Percentiles rank a stretch among this genome's conserved stretches.
phyloP scores from a whole-genome alignment of 2,329 filamentous ascomycete species.

The Zalaria obscura region DNA sequence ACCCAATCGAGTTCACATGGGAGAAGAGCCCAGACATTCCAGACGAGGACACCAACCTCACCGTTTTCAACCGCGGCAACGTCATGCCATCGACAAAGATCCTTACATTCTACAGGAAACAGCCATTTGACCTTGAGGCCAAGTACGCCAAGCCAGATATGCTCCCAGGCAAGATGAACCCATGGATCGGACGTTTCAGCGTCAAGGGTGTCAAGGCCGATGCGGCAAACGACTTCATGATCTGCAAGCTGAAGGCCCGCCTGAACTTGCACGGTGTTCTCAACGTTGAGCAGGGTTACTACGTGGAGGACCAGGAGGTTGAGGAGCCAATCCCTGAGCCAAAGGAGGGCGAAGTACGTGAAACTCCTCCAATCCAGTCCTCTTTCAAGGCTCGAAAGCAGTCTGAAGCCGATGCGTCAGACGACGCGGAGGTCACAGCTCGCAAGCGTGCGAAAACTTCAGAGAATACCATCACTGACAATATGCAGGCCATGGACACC shows the following conservation, averaged over 20 bases:
- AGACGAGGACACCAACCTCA: conserved; percentile 93
- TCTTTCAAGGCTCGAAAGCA: neutral
- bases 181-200: conserved; percentile 95
- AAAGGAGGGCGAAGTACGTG: conserved; percentile 60
- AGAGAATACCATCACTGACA: conserved; percentile 14
- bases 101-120: conserved; percentile 96
- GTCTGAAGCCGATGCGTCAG: neutral
- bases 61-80: conserved; percentile 95
- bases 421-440: neutral
- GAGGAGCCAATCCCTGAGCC: conserved; percentile 74
- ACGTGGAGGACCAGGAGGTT: conserved; percentile 92
- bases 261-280: conserved; percentile 93
- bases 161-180: conserved; percentile 77
- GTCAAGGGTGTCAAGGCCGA: conserved; percentile 96
- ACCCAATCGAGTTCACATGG: conserved; percentile 97
- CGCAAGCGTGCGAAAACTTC: conserved; percentile 5
- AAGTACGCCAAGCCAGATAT: conserved; percentile 77
- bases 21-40: conserved; percentile 97
- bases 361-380: conserved; percentile 3
- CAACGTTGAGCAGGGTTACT: conserved; percentile 95
- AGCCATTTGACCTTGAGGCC: conserved; percentile 91
- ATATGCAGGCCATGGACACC: conserved; percentile 66
- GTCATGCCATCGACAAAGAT: conserved; percentile 98
- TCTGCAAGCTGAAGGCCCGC: conserved; percentile 97
- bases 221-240: conserved; percentile 94